Conservation (phyloP, 192 early-diverging fungal genomes). For the Linnemannia zychae region DNA sequence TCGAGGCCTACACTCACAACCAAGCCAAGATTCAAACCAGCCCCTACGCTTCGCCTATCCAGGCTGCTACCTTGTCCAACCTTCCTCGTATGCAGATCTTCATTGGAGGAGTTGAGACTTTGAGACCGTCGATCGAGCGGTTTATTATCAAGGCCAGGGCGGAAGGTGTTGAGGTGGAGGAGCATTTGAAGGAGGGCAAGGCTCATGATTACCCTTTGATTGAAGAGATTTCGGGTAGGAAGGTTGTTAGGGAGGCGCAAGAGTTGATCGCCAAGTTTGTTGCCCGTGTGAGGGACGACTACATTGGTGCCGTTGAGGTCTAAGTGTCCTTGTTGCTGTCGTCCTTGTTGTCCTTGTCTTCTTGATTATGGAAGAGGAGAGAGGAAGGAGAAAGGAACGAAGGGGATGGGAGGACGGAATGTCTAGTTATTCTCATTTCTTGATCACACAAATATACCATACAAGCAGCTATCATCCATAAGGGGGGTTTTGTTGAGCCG, state of each 20-base stretch:
- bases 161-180: slow-evolving; percentile 33
- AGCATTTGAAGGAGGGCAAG: slow-evolving; percentile 14
- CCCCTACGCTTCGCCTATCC: slow-evolving; percentile 35
- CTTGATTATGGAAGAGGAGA: too few species aligned
- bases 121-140: slow-evolving; percentile 45
- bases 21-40: slow-evolving; percentile 25
- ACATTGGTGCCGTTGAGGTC: slow-evolving; percentile 14
- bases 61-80: slow-evolving; percentile 16
- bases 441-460: neutral
- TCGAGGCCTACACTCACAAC: slow-evolving; percentile 41
- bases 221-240: slow-evolving; percentile 26
- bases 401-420: neutral
- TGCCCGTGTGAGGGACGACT: slow-evolving; percentile 14
- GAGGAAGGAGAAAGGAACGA: neutral
- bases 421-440: neutral
- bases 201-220: slow-evolving; percentile 45
- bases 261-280: slow-evolving; percentile 37
- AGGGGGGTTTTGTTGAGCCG: too few species aligned
- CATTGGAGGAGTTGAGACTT: slow-evolving; percentile 35
- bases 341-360: too few species aligned
- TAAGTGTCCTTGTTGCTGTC: too few species aligned
- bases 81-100: slow-evolving; percentile 42
- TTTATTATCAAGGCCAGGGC: slow-evolving; percentile 41
- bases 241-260: slow-evolving; percentile 22
- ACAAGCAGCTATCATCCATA: neutral